phyloP scores from a whole-genome alignment of 2,329 filamentous ascomycete genomes.

The Scopulariopsis brevicaulis region DNA sequence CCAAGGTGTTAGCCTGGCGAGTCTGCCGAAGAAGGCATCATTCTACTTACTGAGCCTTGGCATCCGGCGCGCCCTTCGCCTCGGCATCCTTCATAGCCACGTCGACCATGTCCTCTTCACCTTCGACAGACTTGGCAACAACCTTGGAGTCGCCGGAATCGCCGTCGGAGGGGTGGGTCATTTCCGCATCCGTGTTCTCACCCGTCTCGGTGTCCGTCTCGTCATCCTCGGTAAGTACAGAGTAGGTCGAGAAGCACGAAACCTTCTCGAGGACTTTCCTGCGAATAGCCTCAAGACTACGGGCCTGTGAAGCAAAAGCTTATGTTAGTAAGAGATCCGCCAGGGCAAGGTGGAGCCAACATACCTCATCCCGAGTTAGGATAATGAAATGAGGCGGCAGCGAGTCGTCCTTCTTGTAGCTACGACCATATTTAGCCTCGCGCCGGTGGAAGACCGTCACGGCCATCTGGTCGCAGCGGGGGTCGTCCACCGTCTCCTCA shows the following conservation, averaged over 20 bases:
- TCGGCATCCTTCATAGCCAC: conserved; percentile 65
- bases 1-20: conserved; percentile 5
- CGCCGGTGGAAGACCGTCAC: conserved; percentile 59
- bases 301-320: conserved; percentile 23
- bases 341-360: conserved; percentile 10
- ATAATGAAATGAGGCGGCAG: conserved; percentile 60
- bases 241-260: conserved; percentile 62
- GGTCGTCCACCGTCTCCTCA: conserved; percentile 42
- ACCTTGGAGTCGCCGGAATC: conserved; percentile 61
- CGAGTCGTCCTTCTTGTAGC: conserved; percentile 13
- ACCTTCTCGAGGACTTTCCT: conserved; percentile 71
- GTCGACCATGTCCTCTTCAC: conserved; percentile 85
- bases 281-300: conserved; percentile 57
- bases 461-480: conserved; percentile 53
- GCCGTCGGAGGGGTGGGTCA: conserved; percentile 54
- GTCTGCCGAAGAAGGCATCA: background rate
- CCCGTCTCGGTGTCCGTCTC: conserved; percentile 28
- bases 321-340: background rate
- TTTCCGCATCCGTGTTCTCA: conserved; percentile 53
- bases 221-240: conserved; percentile 44
- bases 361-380: conserved; percentile 61
- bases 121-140: conserved; percentile 67
- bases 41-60: conserved; percentile 6
- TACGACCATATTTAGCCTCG: conserved; percentile 17
- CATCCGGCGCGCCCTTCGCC: conserved; percentile 15